A percentile compares a stretch with the other conserved stretches of the same genome.
phyloP scores from a whole-genome alignment of 2,329 filamentous ascomycete genomes.

The Arachnomyces sp. region DNA sequence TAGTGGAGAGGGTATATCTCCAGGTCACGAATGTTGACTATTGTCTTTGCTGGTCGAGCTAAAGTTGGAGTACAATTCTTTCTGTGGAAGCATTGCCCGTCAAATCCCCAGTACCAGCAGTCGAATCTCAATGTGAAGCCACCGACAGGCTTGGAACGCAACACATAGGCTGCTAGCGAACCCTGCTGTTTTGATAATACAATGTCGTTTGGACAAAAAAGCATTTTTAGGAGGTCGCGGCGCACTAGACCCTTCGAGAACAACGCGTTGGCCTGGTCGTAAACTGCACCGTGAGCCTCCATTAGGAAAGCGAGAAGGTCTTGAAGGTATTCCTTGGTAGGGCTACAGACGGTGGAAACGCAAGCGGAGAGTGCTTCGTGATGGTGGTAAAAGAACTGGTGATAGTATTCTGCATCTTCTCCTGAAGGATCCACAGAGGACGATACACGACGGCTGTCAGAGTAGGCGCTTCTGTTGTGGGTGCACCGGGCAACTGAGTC shows the following conservation, averaged over 20 bases:
- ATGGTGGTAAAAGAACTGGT: background rate
- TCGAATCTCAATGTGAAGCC: background rate
- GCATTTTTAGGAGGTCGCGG: background rate
- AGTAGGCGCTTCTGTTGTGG: background rate
- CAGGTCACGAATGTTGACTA: background rate
- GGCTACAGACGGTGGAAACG: background rate
- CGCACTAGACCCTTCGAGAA: background rate
- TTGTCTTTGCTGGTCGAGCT: background rate
- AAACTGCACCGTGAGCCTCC: background rate
- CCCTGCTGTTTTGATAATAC: background rate
- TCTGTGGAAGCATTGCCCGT: background rate
- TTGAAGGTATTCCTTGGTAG: conserved; percentile 3
- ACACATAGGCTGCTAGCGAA: background rate
- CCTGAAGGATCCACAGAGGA: background rate
- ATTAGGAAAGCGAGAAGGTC: background rate
- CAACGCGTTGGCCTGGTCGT: background rate
- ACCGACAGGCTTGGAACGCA: background rate
- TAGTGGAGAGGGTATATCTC: background rate
- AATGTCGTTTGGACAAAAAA: background rate
- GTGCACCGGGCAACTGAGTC: background rate
- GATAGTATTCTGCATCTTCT: background rate
- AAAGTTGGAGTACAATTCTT: background rate
- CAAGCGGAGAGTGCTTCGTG: background rate
- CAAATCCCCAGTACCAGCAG: background rate
- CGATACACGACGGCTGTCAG: background rate